Percentiles rank a stretch among this genome's conserved stretches.
Evolutionary conservation across 148 eudicot genomes (phyloP).

Genomic region (Suaeda aralocaspica): DNA sequence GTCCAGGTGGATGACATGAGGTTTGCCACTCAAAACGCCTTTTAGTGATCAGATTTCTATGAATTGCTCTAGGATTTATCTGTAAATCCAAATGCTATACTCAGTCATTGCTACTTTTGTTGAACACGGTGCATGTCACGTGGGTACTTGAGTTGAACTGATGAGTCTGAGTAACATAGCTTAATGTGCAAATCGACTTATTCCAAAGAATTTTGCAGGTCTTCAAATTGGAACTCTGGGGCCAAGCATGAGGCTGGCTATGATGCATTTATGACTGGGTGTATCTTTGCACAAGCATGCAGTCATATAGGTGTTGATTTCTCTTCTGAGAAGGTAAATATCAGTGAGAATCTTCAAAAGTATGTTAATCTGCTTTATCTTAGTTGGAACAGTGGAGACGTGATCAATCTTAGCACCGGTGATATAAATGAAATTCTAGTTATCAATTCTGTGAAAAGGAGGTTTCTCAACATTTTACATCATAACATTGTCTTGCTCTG

Average conservation of each 20-base stretch:
- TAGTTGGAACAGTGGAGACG: constrained; percentile 76
- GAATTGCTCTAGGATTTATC: not conserved
- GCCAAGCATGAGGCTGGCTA: constrained; percentile 97
- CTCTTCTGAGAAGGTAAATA: constrained; percentile 29
- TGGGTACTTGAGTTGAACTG: not conserved
- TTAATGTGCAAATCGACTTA: constrained; percentile 14
- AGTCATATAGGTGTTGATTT: constrained; percentile 46
- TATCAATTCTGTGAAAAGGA: constrained; percentile 22
- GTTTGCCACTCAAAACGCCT: constrained; percentile 37
- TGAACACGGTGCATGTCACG: not conserved
- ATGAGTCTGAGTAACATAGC: not conserved
- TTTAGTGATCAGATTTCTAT: not conserved
- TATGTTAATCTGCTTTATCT: constrained; percentile 72
- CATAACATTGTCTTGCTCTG: constrained; percentile 60
- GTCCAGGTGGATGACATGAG: constrained; percentile 96
- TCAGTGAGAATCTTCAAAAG: constrained; percentile 59
- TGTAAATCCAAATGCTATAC: not conserved
- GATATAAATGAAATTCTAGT: constrained; percentile 33
- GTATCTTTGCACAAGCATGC: constrained; percentile 83
- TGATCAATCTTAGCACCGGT: constrained; percentile 69
- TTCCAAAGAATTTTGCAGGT: constrained; percentile 39
- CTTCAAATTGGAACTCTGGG: constrained; percentile 91
- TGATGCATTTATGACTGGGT: constrained; percentile 99
- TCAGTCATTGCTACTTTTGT: not conserved
- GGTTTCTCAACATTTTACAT: constrained; percentile 35